Base-by-base conservation (phyloP, 2,329 filamentous ascomycete species). In the Aspergillus ochraceoroseus region DNA sequence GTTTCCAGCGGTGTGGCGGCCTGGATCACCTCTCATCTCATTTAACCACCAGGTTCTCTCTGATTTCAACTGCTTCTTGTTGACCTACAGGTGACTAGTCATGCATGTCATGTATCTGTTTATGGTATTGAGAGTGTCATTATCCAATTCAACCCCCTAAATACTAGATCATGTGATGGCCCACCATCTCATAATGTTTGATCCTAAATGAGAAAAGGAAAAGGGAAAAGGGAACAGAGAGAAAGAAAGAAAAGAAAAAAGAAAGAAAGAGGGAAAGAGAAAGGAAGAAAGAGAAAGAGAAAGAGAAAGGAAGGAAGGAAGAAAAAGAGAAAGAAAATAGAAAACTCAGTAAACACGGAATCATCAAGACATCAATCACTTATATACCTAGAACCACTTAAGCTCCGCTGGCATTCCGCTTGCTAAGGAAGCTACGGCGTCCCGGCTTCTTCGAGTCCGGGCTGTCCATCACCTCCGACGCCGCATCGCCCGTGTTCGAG, bases 401-500 rank as follows among this genome's bases (percentile, higher is more conserved):
- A 22, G 47, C 56, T 11, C 62, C 61, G 38, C 63, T 64, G 18
- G 54, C 58, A 47, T 62, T 65, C 30, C 70, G 61, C 53, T 71
- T 67, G 37, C 63, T 64, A 44, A 75, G 57, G 49, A 76, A 65
- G 35, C 70, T 70, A 39, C 71, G 66, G 33, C 70, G 63, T 23
- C 60, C 41, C 33, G 53, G 55, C 49, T 66, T 70, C 38, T 59
- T 62, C 22, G 64, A 67, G 29, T 68, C 66, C 0, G 66, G 66
- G 36, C 64, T 67, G 13, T 67, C 66, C 17, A 53, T 33, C 11
- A 53, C 37, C 11, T 61, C 60, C 4, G 53, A 56, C 3, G 48
- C 45, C 7, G 47, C 54, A 29, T 53, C 56, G 4, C 56, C 57
- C 1, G 51, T 47, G 5, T 56, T 59, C 7, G 63, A 66, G 38